Evolutionary conservation across 768 basidiomycete genomes (phyloP), one percentile per base, ranked within the genome.

Genomic region (Myochromella boudieri): DNA sequence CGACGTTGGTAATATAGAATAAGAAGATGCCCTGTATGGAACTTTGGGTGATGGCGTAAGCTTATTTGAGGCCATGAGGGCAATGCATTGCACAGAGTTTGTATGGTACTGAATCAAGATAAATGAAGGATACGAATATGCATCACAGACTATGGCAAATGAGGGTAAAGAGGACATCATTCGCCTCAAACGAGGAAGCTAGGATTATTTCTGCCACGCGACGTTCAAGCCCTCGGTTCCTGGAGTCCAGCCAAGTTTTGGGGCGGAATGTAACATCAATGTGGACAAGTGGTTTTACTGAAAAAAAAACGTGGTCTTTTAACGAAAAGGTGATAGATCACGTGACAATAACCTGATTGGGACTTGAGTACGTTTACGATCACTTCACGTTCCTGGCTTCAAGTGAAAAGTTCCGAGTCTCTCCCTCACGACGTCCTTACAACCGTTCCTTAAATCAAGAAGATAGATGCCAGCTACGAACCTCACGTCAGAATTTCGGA

Each of bases 141-240:
- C 54, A 61, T 68, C 67, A 51, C 59, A 63, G 60, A 65, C 76
- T 85, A 87, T 87, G 80, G 82, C 82, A 77, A 71, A 72, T 68
- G 68, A 68, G 73, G 78, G 77, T 76, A 22, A 49, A 44, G 56
- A 39, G 36, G 31, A 71, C 79, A 72, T 77, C 67, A 72, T 72
- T 69, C 67, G 67, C 86, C 82, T 88, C 86, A 88, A 87, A 88
- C 85, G 66, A 79, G 77, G 82, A 84, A 72, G 40, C 48, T 46
- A 37, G 6, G 61, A 22, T 22, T 43, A 66, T 55, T 66, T 57
- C 66, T 68, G 66, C 62, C 54, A 60, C 58, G 39, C 46, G 34
- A 20, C 26, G n/a, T 24, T 33, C 17, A 4, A 37, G 49, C 48
- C 56, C 44, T 17, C 15, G 37, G 18, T 17, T 17, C 37, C 42